A percentile compares a stretch with the other conserved stretches of the same genome.
These are phyloP conservation scores for Aureobasidium sp. DNA, from an alignment of 2,329 filamentous ascomycete species.

Conservation along the genomic window DNA sequence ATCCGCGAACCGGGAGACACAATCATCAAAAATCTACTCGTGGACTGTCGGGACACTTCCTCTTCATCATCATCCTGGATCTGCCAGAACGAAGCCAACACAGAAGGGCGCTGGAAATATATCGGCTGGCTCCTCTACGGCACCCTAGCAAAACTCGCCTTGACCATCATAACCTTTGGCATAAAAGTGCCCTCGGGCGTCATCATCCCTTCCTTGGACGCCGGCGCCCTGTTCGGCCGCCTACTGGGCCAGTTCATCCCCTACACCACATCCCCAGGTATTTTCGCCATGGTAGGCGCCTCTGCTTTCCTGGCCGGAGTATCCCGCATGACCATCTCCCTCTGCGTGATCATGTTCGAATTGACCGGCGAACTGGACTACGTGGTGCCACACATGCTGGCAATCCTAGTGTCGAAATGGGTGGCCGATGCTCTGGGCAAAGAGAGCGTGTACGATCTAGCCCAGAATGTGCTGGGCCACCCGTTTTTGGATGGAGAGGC, in stretches of 20 bases:
- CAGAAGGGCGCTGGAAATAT: slow-evolving; percentile 36
- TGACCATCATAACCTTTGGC: slow-evolving; percentile 54
- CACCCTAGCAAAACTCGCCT: slow-evolving; percentile 47
- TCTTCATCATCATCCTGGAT: slow-evolving; percentile 39
- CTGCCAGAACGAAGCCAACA: slow-evolving; percentile 42
- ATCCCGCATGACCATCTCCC: slow-evolving; percentile 51
- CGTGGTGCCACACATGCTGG: slow-evolving; percentile 52
- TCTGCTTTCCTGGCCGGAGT: slow-evolving; percentile 54
- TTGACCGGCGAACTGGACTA: slow-evolving; percentile 54
- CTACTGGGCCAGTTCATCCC: slow-evolving; percentile 42
- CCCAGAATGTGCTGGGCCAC: slow-evolving; percentile 52
- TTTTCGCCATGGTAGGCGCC: slow-evolving; percentile 56
- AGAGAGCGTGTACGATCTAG: slow-evolving; percentile 53
- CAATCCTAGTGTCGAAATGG: slow-evolving; percentile 55
- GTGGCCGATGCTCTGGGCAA: slow-evolving; percentile 47
- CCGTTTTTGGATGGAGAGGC: slow-evolving; percentile 52
- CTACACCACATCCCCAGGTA: slow-evolving; percentile 46
- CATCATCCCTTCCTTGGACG: slow-evolving; percentile 54
- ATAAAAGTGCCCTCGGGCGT: slow-evolving; percentile 55
- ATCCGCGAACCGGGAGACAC: slow-evolving; percentile 50
- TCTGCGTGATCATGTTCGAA: slow-evolving; percentile 57
- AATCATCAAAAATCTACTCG: slow-evolving; percentile 50
- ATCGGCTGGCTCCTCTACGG: slow-evolving; percentile 48
- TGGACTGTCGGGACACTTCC: slow-evolving; percentile 42
- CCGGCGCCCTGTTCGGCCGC: slow-evolving; percentile 52